Evolutionary conservation across 1,139 yeast genomes (phyloP).

Genomic region (Geotrichum cucujoidarum): DNA sequence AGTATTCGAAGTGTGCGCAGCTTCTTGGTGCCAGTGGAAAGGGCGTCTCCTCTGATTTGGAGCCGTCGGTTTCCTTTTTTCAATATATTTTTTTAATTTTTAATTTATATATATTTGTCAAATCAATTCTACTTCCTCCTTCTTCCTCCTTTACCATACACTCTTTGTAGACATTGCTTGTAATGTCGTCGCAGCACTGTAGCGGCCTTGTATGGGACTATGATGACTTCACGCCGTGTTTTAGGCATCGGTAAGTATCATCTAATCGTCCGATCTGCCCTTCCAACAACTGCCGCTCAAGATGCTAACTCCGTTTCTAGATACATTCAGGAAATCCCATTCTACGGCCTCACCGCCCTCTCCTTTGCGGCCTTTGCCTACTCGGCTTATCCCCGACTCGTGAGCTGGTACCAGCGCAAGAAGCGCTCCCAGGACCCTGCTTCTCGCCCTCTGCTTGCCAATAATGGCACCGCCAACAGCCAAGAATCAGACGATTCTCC

Average conservation of each 20-base stretch:
- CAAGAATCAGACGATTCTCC: conserved; percentile 11
- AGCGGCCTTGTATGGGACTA: conserved; percentile 29
- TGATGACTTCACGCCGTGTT: conserved; percentile 31
- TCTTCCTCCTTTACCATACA: no score
- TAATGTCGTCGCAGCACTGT: conserved; percentile 16
- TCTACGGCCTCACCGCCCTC: conserved; percentile 20
- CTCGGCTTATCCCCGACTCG: conserved; percentile 23
- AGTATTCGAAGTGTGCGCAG: no score
- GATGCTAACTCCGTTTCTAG: conserved; percentile 19
- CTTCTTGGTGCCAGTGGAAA: no score
- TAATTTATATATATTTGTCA: no score
- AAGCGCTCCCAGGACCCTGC: conserved; percentile 23
- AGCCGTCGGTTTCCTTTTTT: no score
- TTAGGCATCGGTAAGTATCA: conserved; percentile 29
- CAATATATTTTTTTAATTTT: no score
- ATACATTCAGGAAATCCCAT: conserved; percentile 28
- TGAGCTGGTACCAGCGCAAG: conserved; percentile 13
- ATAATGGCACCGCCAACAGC: conserved; percentile 7
- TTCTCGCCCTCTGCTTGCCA: conserved; percentile 27
- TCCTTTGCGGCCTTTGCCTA: conserved; percentile 23
- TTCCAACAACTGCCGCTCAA: neutral
- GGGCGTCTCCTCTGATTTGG: no score
- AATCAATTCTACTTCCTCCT: no score
- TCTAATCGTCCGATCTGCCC: neutral
- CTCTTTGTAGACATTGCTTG: no score